Evolutionary conservation across 495 filamentous ascomycete genomes (phyloP).

Genomic region (Lasiosphaeria ovina): DNA sequence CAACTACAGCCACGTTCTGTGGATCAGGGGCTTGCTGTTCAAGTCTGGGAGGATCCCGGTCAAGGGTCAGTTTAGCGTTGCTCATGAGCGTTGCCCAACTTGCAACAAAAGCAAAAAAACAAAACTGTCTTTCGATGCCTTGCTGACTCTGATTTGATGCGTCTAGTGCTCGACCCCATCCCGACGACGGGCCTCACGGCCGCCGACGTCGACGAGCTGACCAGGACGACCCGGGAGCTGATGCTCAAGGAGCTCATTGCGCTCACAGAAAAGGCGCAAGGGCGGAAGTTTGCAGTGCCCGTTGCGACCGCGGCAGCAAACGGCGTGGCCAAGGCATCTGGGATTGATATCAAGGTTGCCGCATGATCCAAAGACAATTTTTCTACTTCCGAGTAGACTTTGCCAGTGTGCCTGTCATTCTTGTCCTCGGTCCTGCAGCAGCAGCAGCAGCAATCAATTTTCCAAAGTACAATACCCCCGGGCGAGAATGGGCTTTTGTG

Average conservation of each 20-base stretch:
- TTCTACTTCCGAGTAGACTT: not conserved
- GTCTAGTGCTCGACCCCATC: conserved; percentile 79
- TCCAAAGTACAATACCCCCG: too few species aligned
- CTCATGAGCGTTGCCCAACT: not conserved
- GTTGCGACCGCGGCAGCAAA: conserved; percentile 6
- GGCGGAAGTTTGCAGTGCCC: conserved; percentile 1
- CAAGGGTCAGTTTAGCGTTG: conserved; percentile 58
- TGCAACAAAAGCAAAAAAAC: too few species aligned
- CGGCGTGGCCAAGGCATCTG: conserved; percentile 24
- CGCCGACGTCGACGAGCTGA: conserved; percentile 78
- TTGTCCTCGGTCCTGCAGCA: too few species aligned
- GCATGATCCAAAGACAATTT: conserved; percentile 18
- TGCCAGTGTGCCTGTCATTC: not conserved
- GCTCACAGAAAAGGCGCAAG: conserved; percentile 51
- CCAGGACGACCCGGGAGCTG: conserved; percentile 64
- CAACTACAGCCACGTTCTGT: conserved; percentile 85
- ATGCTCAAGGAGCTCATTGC: conserved; percentile 76
- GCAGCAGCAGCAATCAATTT: too few species aligned
- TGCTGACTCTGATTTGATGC: not conserved
- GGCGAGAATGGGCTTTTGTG: too few species aligned
- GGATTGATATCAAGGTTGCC: conserved; percentile 23
- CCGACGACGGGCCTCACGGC: conserved; percentile 71
- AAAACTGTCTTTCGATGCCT: not conserved
- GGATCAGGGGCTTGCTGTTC: conserved; percentile 66
- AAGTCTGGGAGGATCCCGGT: conserved; percentile 72